Evolutionary conservation across 2,329 filamentous ascomycete species (phyloP).

Genomic region (Aspergillus awamori): DNA sequence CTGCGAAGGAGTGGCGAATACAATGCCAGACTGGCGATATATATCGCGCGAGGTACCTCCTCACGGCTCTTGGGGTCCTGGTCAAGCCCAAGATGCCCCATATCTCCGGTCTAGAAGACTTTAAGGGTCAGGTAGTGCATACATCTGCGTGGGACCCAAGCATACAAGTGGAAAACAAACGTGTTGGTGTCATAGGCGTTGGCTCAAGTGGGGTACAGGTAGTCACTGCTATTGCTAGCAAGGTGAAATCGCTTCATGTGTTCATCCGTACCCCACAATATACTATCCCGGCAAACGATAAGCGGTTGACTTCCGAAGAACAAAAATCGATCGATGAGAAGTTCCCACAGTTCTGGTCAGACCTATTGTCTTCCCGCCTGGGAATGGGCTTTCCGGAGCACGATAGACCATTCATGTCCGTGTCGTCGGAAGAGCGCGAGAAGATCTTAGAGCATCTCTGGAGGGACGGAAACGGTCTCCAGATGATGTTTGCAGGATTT

Average conservation of each 20-base stretch:
- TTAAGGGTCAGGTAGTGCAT: slow-evolving; percentile 57
- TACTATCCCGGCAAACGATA: slow-evolving; percentile 37
- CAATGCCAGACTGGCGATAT: slow-evolving; percentile 8
- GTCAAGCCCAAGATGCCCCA: slow-evolving; percentile 55
- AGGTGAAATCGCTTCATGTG: slow-evolving; percentile 31
- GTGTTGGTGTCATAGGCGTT: slow-evolving; percentile 51
- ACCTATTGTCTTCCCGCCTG: neutral
- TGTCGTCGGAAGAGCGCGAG: slow-evolving; percentile 15
- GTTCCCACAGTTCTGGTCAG: slow-evolving; percentile 13
- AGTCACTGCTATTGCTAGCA: slow-evolving; percentile 29
- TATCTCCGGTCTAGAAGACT: slow-evolving; percentile 55
- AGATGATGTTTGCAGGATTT: slow-evolving; percentile 30
- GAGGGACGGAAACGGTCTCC: slow-evolving; percentile 9
- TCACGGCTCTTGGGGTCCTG: slow-evolving; percentile 23
- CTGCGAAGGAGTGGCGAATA: slow-evolving; percentile 18
- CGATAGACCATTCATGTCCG: slow-evolving; percentile 1
- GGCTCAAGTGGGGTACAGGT: slow-evolving; percentile 34
- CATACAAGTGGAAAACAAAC: slow-evolving; percentile 48
- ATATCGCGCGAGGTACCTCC: slow-evolving; percentile 15
- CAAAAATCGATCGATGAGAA: slow-evolving; percentile 21
- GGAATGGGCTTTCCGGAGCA: slow-evolving; percentile 20
- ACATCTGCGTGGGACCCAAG: slow-evolving; percentile 56
- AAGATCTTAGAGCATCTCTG: slow-evolving; percentile 16
- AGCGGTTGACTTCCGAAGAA: slow-evolving; percentile 27
- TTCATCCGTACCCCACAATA: slow-evolving; percentile 46